A percentile compares a stretch with the other conserved stretches of the same genome.
These are phyloP conservation scores for Acorus calamus DNA, from an alignment of 106 monocot genomes.

Conservation along the genomic window DNA sequence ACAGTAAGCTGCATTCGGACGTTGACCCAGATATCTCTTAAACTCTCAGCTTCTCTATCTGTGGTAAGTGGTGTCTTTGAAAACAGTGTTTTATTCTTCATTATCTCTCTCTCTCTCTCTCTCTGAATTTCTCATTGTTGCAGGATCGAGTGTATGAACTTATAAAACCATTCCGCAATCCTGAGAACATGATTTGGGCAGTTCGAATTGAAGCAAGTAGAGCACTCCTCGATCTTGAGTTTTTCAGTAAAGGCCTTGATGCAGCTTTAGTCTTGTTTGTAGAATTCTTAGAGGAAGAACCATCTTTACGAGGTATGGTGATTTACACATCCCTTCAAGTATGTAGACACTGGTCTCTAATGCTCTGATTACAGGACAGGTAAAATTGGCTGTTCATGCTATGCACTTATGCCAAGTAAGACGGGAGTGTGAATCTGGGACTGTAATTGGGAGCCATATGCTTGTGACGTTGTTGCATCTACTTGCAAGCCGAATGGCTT, in stretches of 20 bases:
- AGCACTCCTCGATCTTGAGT: conserved; percentile 73
- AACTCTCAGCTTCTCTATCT: conserved; percentile 38
- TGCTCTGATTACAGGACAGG: conserved; percentile 42
- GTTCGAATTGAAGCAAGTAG: conserved; percentile 77
- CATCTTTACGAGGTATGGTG: conserved; percentile 59
- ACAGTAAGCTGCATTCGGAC: conserved; percentile 85
- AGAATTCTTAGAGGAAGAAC: conserved; percentile 56
- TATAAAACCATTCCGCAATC: conserved; percentile 57
- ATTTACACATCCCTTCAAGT: neutral
- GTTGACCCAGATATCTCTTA: conserved; percentile 62
- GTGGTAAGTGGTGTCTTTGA: conserved; percentile 34
- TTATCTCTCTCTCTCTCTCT: neutral
- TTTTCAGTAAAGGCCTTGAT: conserved; percentile 64
- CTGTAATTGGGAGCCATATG: conserved; percentile 27
- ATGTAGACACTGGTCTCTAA: neutral
- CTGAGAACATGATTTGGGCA: conserved; percentile 45
- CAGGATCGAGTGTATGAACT: conserved; percentile 53
- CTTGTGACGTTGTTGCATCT: conserved; percentile 52
- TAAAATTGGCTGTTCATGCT: conserved; percentile 67
- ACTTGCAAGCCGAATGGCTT: conserved; percentile 64
- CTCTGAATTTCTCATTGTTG: neutral
- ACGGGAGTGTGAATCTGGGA: conserved; percentile 26
- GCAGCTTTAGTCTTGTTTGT: conserved; percentile 56
- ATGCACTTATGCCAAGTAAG: conserved; percentile 73
- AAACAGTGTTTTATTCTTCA: neutral